Conservation (phyloP, 805 yeast species). For the Pichia californica region DNA sequence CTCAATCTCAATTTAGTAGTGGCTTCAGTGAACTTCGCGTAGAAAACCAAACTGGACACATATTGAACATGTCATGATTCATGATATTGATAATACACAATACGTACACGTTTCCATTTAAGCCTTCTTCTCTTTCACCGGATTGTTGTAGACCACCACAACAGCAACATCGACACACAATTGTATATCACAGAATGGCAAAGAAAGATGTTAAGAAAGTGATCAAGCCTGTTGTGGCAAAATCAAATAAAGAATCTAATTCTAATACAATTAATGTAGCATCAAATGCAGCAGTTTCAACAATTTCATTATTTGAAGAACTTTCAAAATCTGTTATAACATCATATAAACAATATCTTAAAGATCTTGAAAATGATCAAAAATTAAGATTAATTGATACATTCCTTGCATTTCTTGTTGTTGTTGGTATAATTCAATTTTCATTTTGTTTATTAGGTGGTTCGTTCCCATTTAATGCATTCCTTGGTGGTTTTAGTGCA, state of each 20-base stretch:
- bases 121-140: too few relatives aligned
- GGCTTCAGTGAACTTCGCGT: too few relatives aligned
- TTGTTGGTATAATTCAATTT: slow-evolving; percentile 73
- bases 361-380: slow-evolving; percentile 27
- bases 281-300: background rate
- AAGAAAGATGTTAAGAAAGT: slow-evolving; percentile 2
- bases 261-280: background rate
- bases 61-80: too few relatives aligned
- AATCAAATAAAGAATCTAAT: background rate
- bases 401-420: slow-evolving; percentile 69
- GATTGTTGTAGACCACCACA: too few relatives aligned
- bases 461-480: slow-evolving; percentile 94
- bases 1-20: too few relatives aligned
- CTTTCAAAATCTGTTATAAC: slow-evolving; percentile 4
- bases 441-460: slow-evolving; percentile 71
- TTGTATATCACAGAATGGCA: too few relatives aligned
- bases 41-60: too few relatives aligned
- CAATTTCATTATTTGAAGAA: slow-evolving; percentile 4
- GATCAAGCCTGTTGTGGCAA: too few relatives aligned
- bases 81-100: too few relatives aligned
- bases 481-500: slow-evolving; percentile 83
- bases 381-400: slow-evolving; percentile 65
- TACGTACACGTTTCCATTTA: too few relatives aligned
- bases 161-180: too few relatives aligned
- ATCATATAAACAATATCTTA: slow-evolving; percentile 8